These are phyloP conservation scores for Amanita subjunquillea DNA, from an alignment of 768 basidiomycete species.

Conservation along the genomic window DNA sequence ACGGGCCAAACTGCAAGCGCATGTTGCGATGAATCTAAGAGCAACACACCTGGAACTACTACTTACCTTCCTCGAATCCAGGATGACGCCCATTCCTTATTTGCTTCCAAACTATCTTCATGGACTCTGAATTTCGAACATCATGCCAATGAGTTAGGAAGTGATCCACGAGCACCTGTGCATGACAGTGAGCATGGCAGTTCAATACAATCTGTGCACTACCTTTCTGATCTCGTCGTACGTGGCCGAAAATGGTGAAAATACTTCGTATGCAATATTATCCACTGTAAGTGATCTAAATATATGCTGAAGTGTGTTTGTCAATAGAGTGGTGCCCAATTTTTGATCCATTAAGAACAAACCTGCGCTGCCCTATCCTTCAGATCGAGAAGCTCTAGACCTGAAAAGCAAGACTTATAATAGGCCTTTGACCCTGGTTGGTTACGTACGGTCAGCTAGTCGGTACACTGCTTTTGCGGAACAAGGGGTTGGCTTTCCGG, in stretches of 20 bases:
- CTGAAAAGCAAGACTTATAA: conserved; percentile 21
- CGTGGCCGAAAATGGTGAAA: conserved; percentile 74
- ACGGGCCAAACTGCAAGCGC: conserved; percentile 48
- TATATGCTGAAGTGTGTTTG: conserved; percentile 44
- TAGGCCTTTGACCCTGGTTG: not conserved
- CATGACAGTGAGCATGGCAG: conserved; percentile 33
- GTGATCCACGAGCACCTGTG: conserved; percentile 58
- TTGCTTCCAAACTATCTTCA: conserved; percentile 79
- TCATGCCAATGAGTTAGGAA: conserved; percentile 78
- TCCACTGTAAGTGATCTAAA: conserved; percentile 62
- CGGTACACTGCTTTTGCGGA: conserved; percentile 81
- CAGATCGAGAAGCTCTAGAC: conserved; percentile 61
- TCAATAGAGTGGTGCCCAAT: conserved; percentile 1
- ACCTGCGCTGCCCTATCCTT: conserved; percentile 62
- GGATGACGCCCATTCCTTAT: conserved; percentile 77
- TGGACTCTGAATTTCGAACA: conserved; percentile 73
- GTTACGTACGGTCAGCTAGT: conserved; percentile 64
- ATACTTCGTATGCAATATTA: conserved; percentile 80
- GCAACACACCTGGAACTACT: not conserved
- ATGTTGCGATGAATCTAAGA: not conserved
- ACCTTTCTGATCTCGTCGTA: conserved; percentile 78
- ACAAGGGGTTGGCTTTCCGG: conserved; percentile 54
- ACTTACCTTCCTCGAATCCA: conserved; percentile 75
- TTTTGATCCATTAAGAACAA: not conserved
- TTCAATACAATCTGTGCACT: conserved; percentile 6